Conservation (phyloP, 306 rosid species). For the Inga oerstediana region DNA sequence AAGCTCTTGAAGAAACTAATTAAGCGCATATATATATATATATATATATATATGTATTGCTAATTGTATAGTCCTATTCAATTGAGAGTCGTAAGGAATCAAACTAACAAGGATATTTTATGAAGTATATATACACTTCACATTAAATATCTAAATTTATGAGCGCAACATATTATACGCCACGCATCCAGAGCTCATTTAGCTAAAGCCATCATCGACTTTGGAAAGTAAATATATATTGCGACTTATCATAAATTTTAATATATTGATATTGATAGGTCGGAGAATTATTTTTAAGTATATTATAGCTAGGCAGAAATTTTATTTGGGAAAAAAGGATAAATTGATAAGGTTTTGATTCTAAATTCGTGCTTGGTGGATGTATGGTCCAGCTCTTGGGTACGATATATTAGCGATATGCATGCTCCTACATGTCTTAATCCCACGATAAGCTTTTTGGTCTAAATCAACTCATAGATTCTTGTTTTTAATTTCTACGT, state of each 20-base stretch:
- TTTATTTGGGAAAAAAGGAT: not conserved
- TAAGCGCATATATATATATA: not conserved
- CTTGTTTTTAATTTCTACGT: not conserved
- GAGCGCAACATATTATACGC: not conserved
- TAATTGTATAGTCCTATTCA: not conserved
- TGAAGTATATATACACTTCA: not conserved
- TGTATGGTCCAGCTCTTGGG: not conserved
- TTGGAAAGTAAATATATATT: not conserved
- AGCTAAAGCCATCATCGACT: not conserved
- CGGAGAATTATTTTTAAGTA: not conserved
- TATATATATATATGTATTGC: not conserved
- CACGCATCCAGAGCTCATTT: not conserved
- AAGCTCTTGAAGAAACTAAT: not conserved
- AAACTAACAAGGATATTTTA: not conserved
- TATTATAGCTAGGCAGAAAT: not conserved
- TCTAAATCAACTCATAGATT: not conserved
- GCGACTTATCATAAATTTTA: not conserved
- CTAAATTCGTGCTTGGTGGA: not conserved
- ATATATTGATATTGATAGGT: not conserved
- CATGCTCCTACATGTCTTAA: constrained; percentile 29
- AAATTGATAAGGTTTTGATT: not conserved
- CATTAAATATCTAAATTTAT: not conserved
- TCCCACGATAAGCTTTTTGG: constrained; percentile 22
- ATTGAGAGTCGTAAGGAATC: not conserved
- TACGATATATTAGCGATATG: not conserved